These are phyloP conservation scores for Calocera cornea DNA, from an alignment of 768 basidiomycete genomes.

Conservation along the genomic window DNA sequence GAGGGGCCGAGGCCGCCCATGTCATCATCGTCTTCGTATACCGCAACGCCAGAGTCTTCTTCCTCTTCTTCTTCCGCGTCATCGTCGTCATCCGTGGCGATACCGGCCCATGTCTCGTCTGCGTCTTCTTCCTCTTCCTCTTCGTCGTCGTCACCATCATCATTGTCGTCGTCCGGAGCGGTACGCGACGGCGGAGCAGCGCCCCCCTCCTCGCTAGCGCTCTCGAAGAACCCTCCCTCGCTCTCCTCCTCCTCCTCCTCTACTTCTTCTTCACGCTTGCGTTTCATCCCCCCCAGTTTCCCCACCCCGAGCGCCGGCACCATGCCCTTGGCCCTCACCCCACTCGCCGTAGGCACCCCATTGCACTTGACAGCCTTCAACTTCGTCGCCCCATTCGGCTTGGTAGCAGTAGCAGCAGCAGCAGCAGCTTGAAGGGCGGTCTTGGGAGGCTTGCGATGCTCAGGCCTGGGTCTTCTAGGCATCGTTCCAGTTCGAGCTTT, in stretches of 20 bases:
- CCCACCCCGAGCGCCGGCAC: too few relatives aligned
- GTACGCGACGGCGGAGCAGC: too few relatives aligned
- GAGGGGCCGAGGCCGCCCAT: background rate
- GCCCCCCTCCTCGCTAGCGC: background rate
- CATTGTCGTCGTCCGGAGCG: background rate
- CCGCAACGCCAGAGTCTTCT: background rate
- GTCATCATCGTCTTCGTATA: background rate
- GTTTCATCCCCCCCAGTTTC: too few relatives aligned
- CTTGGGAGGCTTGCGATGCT: background rate
- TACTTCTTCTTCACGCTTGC: background rate
- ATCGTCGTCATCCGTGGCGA: background rate
- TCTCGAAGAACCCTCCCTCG: constrained; percentile 2
- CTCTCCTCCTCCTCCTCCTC: background rate
- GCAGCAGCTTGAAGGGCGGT: background rate
- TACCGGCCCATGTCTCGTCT: background rate
- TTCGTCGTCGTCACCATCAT: background rate
- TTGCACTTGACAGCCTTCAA: too few relatives aligned
- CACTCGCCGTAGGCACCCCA: too few relatives aligned
- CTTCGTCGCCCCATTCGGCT: background rate
- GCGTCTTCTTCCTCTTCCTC: background rate
- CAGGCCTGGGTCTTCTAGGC: background rate
- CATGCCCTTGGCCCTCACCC: too few relatives aligned
- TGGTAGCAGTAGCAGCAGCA: background rate
- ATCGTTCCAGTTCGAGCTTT: background rate
- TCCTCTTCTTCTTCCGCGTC: background rate